A percentile compares a stretch with the other conserved stretches of the same genome.
These are phyloP conservation scores for Raddia guianensis DNA, from an alignment of 176 grass and related monocot species.

Conservation along the genomic window DNA sequence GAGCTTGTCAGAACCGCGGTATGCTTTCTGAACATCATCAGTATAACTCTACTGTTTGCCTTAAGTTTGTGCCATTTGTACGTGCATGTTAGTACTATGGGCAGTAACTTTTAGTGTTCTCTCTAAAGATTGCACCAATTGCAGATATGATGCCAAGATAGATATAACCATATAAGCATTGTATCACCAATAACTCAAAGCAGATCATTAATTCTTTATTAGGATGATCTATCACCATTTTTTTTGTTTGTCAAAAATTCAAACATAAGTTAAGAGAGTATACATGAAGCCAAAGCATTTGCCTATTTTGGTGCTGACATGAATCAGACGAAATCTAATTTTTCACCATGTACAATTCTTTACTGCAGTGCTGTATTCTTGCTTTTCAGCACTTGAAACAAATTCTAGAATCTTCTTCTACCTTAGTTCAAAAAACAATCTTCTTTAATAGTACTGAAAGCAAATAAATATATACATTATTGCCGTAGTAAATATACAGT, in stretches of 20 bases:
- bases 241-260: constrained; percentile 13
- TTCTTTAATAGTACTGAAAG: too few species aligned
- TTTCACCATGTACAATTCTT: not conserved
- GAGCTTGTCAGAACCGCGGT: constrained; percentile 95
- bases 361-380: not conserved
- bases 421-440: too few species aligned
- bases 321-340: not conserved
- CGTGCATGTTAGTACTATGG: not conserved
- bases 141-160: constrained; percentile 8
- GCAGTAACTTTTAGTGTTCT: constrained; percentile 4
- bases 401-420: not conserved
- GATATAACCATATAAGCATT: not conserved
- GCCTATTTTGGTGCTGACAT: not conserved
- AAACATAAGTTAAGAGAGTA: not conserved
- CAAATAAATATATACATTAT: not conserved
- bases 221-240: not conserved
- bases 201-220: constrained; percentile 3
- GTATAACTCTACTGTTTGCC: not conserved
- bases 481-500: not conserved
- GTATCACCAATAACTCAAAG: not conserved
- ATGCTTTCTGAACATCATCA: constrained; percentile 30
- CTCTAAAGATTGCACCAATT: not conserved
- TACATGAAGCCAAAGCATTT: not conserved
- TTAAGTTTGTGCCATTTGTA: not conserved
- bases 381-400: not conserved